Percentiles rank a stretch among this genome's conserved stretches.
Conservation (phyloP, 106 monocot species). For the Iris macrosiphon region DNA sequence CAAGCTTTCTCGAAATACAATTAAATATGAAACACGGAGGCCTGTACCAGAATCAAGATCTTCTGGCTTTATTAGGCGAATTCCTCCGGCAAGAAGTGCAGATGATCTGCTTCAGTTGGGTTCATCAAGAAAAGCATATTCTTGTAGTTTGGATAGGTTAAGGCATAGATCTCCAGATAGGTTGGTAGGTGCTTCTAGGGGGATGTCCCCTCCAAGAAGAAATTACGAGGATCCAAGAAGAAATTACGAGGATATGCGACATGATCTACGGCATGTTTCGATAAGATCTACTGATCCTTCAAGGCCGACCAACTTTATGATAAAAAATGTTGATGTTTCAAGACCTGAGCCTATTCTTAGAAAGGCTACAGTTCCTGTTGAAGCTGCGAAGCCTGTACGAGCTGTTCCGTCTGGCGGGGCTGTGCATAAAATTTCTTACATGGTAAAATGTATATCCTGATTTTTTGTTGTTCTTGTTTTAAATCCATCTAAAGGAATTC, state of each 20-base stretch:
- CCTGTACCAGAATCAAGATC: slow-evolving; percentile 17
- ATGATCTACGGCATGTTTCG: slow-evolving; percentile 17
- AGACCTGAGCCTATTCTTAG: slow-evolving; percentile 26
- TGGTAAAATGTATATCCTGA: slow-evolving; percentile 28
- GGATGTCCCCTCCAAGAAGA: slow-evolving; percentile 38
- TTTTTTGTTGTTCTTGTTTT: too few species aligned
- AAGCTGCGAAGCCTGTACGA: slow-evolving; percentile 25
- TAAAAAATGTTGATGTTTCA: slow-evolving; percentile 34
- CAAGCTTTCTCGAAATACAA: slow-evolving; percentile 49
- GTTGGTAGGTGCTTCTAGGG: slow-evolving; percentile 34
- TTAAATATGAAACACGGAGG: slow-evolving; percentile 14
- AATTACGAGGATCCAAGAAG: too few species aligned
- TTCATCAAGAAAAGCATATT: slow-evolving; percentile 38
- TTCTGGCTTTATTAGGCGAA: slow-evolving; percentile 24
- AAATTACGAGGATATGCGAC: too few species aligned
- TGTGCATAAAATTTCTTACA: slow-evolving; percentile 32
- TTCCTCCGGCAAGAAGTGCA: slow-evolving; percentile 59
- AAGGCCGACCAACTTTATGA: slow-evolving; percentile 17
- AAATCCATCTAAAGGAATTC: too few species aligned
- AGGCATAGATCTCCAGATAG: slow-evolving; percentile 68
- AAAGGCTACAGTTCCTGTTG: slow-evolving; percentile 28
- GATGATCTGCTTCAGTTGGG: slow-evolving; percentile 58
- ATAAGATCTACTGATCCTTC: slow-evolving; percentile 33
- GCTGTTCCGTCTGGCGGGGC: slow-evolving; percentile 22
- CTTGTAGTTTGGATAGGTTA: slow-evolving; percentile 21